phyloP scores from a whole-genome alignment of 2,329 filamentous ascomycete genomes.

The Calonectria honghensis region DNA sequence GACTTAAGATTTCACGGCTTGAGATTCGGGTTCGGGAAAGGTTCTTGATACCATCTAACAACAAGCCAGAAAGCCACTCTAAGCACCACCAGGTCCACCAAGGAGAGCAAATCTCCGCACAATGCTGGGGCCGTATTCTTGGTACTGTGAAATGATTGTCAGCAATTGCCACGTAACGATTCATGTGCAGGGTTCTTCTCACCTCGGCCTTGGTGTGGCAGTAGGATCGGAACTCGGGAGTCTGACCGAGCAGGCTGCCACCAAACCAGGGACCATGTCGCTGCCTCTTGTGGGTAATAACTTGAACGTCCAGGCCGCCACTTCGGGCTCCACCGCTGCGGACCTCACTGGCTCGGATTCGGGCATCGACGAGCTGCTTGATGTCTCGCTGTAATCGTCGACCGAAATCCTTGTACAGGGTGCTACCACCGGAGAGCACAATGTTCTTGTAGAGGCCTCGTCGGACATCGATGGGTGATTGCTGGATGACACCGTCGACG shows the following conservation, averaged over 20 bases:
- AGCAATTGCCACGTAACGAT: slow-evolving; percentile 27
- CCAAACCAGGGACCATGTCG: slow-evolving; percentile 99
- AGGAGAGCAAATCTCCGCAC: slow-evolving; percentile 95
- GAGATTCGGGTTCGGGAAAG: slow-evolving; percentile 34
- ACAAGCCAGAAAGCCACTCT: slow-evolving; percentile 51
- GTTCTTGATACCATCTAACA: slow-evolving; percentile 45
- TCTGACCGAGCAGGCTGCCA: slow-evolving; percentile 96
- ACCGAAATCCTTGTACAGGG: slow-evolving; percentile 98
- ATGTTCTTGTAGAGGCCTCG: slow-evolving; percentile 99
- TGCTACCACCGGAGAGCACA: slow-evolving; percentile 96
- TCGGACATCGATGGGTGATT: slow-evolving; percentile 97
- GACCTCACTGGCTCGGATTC: slow-evolving; percentile 93
- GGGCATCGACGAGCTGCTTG: slow-evolving; percentile 93
- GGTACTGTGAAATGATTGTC: slow-evolving; percentile 75
- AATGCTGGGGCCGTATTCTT: slow-evolving; percentile 97
- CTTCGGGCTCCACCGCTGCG: slow-evolving; percentile 94
- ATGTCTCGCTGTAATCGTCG: slow-evolving; percentile 97
- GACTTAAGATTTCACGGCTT: slow-evolving; percentile 35
- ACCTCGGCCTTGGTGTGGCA: slow-evolving; percentile 94
- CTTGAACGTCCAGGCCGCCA: slow-evolving; percentile 95
- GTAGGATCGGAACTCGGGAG: slow-evolving; percentile 98
- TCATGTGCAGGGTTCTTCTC: slow-evolving; percentile 51
- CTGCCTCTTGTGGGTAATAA: slow-evolving; percentile 98
- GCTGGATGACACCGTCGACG: slow-evolving; percentile 97
- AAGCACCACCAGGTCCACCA: slow-evolving; percentile 91